A percentile compares a stretch with the other conserved stretches of the same genome.
These are phyloP conservation scores for Craterostigma plantagineum DNA, from an alignment of 257 asterid species.

Conservation along the genomic window DNA sequence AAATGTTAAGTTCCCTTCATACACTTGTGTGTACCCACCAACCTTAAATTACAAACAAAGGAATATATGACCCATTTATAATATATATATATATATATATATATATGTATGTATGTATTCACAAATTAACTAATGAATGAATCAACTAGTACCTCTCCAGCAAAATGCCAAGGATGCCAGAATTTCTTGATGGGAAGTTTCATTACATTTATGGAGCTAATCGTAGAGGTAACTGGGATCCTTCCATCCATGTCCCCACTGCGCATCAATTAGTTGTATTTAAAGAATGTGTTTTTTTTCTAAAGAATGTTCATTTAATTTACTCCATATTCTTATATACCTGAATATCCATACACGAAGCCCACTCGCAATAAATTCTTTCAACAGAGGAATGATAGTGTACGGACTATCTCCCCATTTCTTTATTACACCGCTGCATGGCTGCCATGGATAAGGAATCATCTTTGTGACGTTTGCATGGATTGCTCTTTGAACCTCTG, in stretches of 20 bases:
- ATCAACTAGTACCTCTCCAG: constrained; percentile 33
- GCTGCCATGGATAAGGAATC: constrained; percentile 36
- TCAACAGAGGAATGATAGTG: constrained; percentile 41
- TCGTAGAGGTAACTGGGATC: constrained; percentile 63
- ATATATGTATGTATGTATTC: background rate
- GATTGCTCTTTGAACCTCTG: constrained; percentile 63
- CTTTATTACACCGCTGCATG: constrained; percentile 48
- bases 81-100: too few species aligned
- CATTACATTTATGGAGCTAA: constrained; percentile 33
- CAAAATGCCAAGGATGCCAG: constrained; percentile 63
- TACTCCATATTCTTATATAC: too few species aligned
- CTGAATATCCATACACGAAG: constrained; percentile 68
- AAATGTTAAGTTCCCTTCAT: constrained; percentile 39
- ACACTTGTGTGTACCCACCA: constrained; percentile 47
- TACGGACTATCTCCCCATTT: constrained; percentile 40
- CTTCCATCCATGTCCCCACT: constrained; percentile 79
- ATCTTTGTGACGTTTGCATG: constrained; percentile 74
- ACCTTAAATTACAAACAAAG: constrained; percentile 21
- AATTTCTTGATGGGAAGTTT: constrained; percentile 18
- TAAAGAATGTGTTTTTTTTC: too few species aligned
- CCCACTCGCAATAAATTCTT: constrained; percentile 36
- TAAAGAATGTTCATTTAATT: too few species aligned
- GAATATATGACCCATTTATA: background rate
- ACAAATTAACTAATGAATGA: too few species aligned
- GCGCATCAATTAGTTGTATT: constrained; percentile 13